These are phyloP conservation scores for Scheffersomyces amazonensis DNA, from an alignment of 805 yeast species.

Conservation along the genomic window DNA sequence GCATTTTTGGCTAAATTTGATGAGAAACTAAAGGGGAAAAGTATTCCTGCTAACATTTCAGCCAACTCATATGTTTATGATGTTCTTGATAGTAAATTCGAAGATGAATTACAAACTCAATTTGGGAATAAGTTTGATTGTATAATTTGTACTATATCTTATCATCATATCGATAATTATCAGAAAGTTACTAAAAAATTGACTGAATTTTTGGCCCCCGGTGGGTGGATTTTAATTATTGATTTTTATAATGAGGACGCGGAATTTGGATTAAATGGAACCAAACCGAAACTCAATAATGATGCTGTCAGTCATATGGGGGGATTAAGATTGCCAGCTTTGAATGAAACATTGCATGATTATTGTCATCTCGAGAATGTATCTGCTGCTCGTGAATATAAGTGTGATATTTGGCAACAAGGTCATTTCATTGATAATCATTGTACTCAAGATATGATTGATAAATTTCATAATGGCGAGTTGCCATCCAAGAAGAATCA, in stretches of 20 bases:
- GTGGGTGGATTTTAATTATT: constrained; percentile 32
- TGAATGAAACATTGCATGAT: constrained; percentile 18
- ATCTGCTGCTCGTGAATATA: constrained; percentile 16
- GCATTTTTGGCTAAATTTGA: constrained; percentile 16
- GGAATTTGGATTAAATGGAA: constrained; percentile 7
- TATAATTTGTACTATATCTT: constrained; percentile 33
- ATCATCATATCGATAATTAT: constrained; percentile 37
- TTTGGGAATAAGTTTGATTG: constrained; percentile 26
- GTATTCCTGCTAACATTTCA: background rate
- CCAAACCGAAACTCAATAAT: constrained; percentile 2
- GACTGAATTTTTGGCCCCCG: constrained; percentile 27
- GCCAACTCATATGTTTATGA: constrained; percentile 18
- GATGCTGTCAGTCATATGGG: constrained; percentile 29
- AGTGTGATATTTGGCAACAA: constrained; percentile 20
- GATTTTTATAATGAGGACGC: constrained; percentile 39
- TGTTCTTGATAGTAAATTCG: constrained; percentile 16
- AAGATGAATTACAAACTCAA: constrained; percentile 9
- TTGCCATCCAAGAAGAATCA: constrained; percentile 9
- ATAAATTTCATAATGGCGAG: constrained; percentile 12
- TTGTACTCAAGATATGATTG: constrained; percentile 10
- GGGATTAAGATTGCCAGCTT: constrained; percentile 22
- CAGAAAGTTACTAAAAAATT: constrained; percentile 26
- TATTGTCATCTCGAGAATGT: constrained; percentile 19
- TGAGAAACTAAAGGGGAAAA: constrained; percentile 5
- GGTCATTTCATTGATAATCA: constrained; percentile 23